A percentile compares a stretch with the other conserved stretches of the same genome.
Conservation (phyloP, 768 basidiomycete genomes). For the Cystofilobasidium capitatum region DNA sequence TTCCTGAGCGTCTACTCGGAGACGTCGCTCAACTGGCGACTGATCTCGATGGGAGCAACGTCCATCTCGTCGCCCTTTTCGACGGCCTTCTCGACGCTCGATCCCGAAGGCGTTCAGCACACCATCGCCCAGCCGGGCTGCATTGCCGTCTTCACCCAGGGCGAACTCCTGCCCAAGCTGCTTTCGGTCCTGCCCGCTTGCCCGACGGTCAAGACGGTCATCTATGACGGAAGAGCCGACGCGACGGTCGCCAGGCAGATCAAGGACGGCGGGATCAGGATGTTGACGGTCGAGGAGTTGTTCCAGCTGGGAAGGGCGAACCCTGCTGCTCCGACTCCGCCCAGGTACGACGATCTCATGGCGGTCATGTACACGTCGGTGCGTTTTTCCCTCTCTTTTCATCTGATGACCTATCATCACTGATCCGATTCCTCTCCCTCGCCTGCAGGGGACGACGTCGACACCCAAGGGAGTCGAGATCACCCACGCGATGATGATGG, state of each 20-base stretch:
- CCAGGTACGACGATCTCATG: constrained; percentile 49
- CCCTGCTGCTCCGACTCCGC: constrained; percentile 38
- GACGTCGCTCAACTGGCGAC: constrained; percentile 49
- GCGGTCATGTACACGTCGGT: constrained; percentile 66
- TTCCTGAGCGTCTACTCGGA: constrained; percentile 82
- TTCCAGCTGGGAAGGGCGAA: constrained; percentile 50
- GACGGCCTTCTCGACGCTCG: constrained; percentile 93
- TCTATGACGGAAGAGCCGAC: constrained; percentile 70
- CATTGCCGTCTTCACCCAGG: constrained; percentile 77
- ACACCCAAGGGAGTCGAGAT: constrained; percentile 89
- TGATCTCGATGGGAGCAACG: constrained; percentile 28
- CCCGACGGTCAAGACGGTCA: constrained; percentile 63
- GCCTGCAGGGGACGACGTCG: constrained; percentile 67
- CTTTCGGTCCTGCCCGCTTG: constrained; percentile 60
- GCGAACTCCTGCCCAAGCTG: constrained; percentile 72
- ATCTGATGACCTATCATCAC: no score
- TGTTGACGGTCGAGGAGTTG: constrained; percentile 61
- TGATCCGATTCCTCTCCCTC: no score
- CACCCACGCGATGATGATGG: constrained; percentile 70
- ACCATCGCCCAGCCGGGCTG: constrained; percentile 81
- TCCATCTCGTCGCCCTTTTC: constrained; percentile 72
- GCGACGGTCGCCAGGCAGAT: constrained; percentile 30
- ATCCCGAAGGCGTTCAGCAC: constrained; percentile 66
- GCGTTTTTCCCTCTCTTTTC: constrained; percentile 24
- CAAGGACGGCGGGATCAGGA: constrained; percentile 49